phyloP scores from a whole-genome alignment of 495 filamentous ascomycete species.

The Endocarpon pusillum region DNA sequence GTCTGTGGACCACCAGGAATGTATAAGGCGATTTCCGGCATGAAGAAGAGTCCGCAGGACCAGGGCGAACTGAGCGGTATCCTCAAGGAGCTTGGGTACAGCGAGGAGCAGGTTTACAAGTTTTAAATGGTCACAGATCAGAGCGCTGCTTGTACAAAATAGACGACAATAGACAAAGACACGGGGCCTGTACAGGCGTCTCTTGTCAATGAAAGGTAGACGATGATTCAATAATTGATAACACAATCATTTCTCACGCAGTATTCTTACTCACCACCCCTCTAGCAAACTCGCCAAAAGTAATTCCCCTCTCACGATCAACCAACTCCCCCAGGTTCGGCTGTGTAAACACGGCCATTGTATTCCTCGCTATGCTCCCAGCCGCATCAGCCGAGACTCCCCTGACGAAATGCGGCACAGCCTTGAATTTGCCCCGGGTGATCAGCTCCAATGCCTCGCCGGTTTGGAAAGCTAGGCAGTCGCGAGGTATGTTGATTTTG shows the following conservation, averaged over 20 bases:
- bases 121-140: slow-evolving; percentile 43
- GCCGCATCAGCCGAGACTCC: slow-evolving; percentile 34
- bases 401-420: slow-evolving; percentile 90
- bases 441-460: slow-evolving; percentile 83
- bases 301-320: slow-evolving; percentile 47
- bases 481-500: slow-evolving; percentile 76
- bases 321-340: slow-evolving; percentile 83
- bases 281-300: slow-evolving; percentile 77
- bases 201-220: no score
- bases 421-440: slow-evolving; percentile 73
- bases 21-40: slow-evolving; percentile 84
- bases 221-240: no score
- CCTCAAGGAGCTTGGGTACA: slow-evolving; percentile 83
- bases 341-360: slow-evolving; percentile 92
- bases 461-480: slow-evolving; percentile 91
- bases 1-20: slow-evolving; percentile 77
- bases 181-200: no score
- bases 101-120: slow-evolving; percentile 91
- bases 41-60: slow-evolving; percentile 74
- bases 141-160: no score
- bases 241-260: no score
- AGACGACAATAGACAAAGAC: no score
- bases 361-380: slow-evolving; percentile 63
- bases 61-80: slow-evolving; percentile 79
- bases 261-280: slow-evolving; percentile 72